A percentile compares a stretch with the other conserved stretches of the same genome.
Evolutionary conservation across 805 yeast genomes (phyloP).

Genomic region (Candida silvatica): DNA sequence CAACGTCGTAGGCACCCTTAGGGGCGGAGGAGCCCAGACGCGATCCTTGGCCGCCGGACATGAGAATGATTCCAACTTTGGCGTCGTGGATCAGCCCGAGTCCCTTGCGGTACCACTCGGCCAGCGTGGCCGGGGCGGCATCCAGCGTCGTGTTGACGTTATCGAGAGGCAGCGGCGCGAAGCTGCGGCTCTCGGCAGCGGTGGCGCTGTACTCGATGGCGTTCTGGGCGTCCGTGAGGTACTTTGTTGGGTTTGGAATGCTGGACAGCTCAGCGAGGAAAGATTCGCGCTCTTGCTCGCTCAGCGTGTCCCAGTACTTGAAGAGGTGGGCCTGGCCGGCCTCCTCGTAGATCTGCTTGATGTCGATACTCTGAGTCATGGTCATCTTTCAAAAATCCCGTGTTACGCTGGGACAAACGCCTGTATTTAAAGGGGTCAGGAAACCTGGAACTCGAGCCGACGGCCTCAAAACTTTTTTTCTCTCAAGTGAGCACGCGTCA

Average conservation of each 20-base stretch:
- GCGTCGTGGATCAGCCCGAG: conserved; percentile 56
- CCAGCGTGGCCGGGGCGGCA: conserved; percentile 20
- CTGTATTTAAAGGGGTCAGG: too few species aligned
- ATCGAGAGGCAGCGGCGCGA: conserved; percentile 45
- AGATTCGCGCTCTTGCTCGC: conserved; percentile 24
- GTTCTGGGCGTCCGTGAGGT: conserved; percentile 31
- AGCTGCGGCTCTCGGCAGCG: conserved; percentile 14
- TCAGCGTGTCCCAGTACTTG: conserved; percentile 33
- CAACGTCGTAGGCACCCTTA: conserved; percentile 88
- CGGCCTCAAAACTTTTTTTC: too few species aligned
- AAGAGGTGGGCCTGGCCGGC: conserved; percentile 51
- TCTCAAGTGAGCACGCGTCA: too few species aligned
- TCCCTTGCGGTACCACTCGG: conserved; percentile 38
- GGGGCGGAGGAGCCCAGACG: conserved; percentile 86
- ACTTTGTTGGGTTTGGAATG: conserved; percentile 32
- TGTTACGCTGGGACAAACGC: too few species aligned
- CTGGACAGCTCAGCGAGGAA: conserved; percentile 33
- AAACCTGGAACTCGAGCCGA: too few species aligned
- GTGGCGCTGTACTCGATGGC: conserved; percentile 34
- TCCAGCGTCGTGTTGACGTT: conserved; percentile 36
- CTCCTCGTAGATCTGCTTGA: conserved; percentile 22
- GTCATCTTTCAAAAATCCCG: too few species aligned
- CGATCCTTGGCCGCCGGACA: conserved; percentile 99
- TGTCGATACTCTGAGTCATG: background rate
- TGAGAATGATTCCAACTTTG: conserved; percentile 79